A percentile compares a stretch with the other conserved stretches of the same genome.
These are phyloP conservation scores for Gastroboletus turbinatus DNA, from an alignment of 1,284 basidiomycete species.

Conservation along the genomic window DNA sequence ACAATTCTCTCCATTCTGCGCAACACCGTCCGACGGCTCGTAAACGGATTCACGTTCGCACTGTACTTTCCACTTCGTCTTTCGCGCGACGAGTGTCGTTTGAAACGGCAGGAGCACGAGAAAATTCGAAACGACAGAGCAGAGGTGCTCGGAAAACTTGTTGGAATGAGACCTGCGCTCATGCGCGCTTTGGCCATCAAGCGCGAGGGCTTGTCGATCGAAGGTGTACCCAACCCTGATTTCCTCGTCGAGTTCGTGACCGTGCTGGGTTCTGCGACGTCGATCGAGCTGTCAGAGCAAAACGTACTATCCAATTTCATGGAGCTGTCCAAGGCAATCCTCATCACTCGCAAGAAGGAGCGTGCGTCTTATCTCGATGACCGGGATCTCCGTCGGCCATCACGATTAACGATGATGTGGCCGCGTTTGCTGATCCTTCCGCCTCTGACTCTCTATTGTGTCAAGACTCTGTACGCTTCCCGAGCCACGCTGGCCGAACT, in stretches of 20 bases:
- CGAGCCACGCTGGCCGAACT: conserved; percentile 54
- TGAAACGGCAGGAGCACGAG: conserved; percentile 58
- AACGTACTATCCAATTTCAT: conserved; percentile 26
- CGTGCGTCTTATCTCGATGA: conserved; percentile 36
- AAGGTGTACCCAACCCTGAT: neutral
- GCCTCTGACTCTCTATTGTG: conserved; percentile 52
- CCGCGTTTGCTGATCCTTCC: conserved; percentile 67
- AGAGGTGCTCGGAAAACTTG: conserved; percentile 57
- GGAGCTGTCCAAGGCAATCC: conserved; percentile 20
- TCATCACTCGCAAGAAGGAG: conserved; percentile 28
- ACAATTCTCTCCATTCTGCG: conserved; percentile 7
- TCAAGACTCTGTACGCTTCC: conserved; percentile 50
- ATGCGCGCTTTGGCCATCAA: conserved; percentile 25
- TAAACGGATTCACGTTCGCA: conserved; percentile 9
- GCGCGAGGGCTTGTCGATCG: neutral
- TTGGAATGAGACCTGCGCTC: conserved; percentile 51
- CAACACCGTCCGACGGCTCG: conserved; percentile 10
- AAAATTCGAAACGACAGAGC: conserved; percentile 64
- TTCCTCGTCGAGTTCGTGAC: conserved; percentile 26
- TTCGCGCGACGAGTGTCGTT: conserved; percentile 60
- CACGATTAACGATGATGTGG: conserved; percentile 60
- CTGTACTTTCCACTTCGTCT: conserved; percentile 38
- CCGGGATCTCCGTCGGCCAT: conserved; percentile 54
- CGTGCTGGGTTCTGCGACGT: conserved; percentile 18
- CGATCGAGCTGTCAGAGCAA: conserved; percentile 13